Conservation (phyloP, 2,329 filamentous ascomycete species). For the Scleromitrula shiraiana region DNA sequence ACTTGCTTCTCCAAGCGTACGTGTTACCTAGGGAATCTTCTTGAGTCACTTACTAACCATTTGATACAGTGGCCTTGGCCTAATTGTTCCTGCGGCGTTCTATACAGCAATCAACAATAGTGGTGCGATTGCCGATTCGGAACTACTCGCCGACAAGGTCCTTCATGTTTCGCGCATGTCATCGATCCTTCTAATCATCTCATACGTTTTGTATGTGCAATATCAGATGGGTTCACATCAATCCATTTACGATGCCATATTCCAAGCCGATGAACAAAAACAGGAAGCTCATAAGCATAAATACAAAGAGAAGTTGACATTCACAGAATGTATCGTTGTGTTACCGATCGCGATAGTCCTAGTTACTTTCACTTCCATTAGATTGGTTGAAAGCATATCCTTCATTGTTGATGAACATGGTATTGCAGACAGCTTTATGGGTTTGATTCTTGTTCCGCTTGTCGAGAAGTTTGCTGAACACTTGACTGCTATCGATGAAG, state of each 20-base stretch:
- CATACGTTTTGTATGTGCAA: conserved; percentile 58
- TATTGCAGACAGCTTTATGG: conserved; percentile 51
- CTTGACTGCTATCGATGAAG: conserved; percentile 75
- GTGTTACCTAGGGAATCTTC: conserved; percentile 27
- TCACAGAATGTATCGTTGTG: conserved; percentile 63
- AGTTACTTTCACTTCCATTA: conserved; percentile 66
- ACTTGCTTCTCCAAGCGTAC: conserved; percentile 68
- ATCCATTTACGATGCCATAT: conserved; percentile 65
- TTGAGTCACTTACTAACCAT: conserved; percentile 8
- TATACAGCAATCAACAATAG: conserved; percentile 32
- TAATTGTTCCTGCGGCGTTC: conserved; percentile 40
- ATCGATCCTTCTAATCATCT: conserved; percentile 60
- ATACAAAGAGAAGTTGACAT: conserved; percentile 60
- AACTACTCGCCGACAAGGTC: conserved; percentile 42
- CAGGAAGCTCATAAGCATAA: conserved; percentile 59
- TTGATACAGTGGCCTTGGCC: conserved; percentile 36
- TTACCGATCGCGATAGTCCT: conserved; percentile 56
- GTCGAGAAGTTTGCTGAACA: conserved; percentile 86
- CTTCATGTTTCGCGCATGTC: conserved; percentile 63
- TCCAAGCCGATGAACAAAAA: conserved; percentile 60
- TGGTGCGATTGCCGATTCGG: conserved; percentile 24
- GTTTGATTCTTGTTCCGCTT: conserved; percentile 70
- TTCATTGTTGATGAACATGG: conserved; percentile 44
- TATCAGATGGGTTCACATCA: conserved; percentile 73
- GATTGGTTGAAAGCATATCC: conserved; percentile 65